Evolutionary conservation across 129 eudicot species (phyloP), one percentile per base, ranked within the genome.

Genomic region (Solidago caesia): DNA sequence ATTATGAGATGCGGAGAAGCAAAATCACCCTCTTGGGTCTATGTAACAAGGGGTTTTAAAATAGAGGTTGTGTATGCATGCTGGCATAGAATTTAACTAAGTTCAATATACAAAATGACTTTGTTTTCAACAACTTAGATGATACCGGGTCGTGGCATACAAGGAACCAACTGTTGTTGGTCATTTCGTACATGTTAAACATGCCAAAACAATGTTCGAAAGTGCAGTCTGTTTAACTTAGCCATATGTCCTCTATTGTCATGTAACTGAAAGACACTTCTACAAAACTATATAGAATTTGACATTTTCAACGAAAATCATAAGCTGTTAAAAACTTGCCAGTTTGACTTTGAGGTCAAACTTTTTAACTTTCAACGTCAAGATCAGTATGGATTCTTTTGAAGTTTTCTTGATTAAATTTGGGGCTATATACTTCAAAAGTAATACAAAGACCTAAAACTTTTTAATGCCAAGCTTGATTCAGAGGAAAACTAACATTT

Each of bases 141-240:
- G 72, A 79, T 60, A 65, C 75, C 48, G 78, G 69, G 74, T 16
- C 57, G 61, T 67, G 49, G 73, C 33, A 72, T 49, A 39, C 68
- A 42, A 79, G 56, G 71, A 65, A 64, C 39, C 74, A 75, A 79
- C 82, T 80, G 79, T 80, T 45, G 67, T 56, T 71, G 75, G 79
- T 75, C 79, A 63, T 71, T 60, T 75, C 45, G 8, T 83, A 59
- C 14, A 58, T 78, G 85, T 78, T 75, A 78, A 52, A 21, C 5
- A 75, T 71, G 69, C 70, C 47, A 49, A 67, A 72, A 74, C 75
- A 47, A 33, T 55, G 71, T 29, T 70, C 16, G 4, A n/a, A 27
- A 66, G 29, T 68, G 60, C 70, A 39, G 15, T 29, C 44, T 56
- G 39, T 33, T 33, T 33, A 33, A 72, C 41, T 33, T 21, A 44